phyloP scores from a whole-genome alignment of 2,329 filamentous ascomycete species.

The Neonectria hederae region DNA sequence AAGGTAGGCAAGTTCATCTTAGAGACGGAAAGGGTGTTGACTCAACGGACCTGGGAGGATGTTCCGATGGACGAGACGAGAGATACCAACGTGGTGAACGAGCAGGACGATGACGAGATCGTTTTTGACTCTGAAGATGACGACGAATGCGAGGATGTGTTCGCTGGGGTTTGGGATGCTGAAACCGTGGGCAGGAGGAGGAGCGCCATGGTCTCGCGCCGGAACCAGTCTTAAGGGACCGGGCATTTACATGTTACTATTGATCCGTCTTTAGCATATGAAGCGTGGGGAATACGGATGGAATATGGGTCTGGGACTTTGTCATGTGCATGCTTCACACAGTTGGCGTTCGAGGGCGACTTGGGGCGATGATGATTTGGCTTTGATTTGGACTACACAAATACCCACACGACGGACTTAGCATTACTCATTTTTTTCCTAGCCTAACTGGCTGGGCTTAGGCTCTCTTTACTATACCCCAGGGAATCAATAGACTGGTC shows the following conservation, averaged over 20 bases:
- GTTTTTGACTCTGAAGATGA: conserved; percentile 72
- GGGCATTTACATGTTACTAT: conserved; percentile 8
- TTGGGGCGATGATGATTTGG: conserved; percentile 4
- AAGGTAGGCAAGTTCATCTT: conserved; percentile 76
- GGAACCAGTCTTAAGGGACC: conserved; percentile 33
- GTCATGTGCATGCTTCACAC: conserved; percentile 8
- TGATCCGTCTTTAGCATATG: neutral
- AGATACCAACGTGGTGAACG: conserved; percentile 17
- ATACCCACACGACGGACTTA: conserved; percentile 31
- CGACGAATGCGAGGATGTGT: conserved; percentile 74
- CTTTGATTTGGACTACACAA: conserved; percentile 18
- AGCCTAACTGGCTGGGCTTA: conserved; percentile 9
- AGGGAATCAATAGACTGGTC: neutral
- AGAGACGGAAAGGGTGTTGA: conserved; percentile 67
- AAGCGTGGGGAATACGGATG: neutral
- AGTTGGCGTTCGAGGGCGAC: conserved; percentile 36
- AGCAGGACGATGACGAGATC: conserved; percentile 45
- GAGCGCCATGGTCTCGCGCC: conserved; percentile 47
- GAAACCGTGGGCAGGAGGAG: conserved; percentile 60
- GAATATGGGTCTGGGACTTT: conserved; percentile 4
- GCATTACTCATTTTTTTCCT: neutral
- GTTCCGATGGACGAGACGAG: conserved; percentile 28
- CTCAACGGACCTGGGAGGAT: conserved; percentile 62
- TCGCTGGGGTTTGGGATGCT: conserved; percentile 69
- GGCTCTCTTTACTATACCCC: conserved; percentile 12